Percentiles rank a stretch among this genome's conserved stretches.
Conservation (phyloP, 2,329 filamentous ascomycete genomes). For the Cladophialophora chaetospira region DNA sequence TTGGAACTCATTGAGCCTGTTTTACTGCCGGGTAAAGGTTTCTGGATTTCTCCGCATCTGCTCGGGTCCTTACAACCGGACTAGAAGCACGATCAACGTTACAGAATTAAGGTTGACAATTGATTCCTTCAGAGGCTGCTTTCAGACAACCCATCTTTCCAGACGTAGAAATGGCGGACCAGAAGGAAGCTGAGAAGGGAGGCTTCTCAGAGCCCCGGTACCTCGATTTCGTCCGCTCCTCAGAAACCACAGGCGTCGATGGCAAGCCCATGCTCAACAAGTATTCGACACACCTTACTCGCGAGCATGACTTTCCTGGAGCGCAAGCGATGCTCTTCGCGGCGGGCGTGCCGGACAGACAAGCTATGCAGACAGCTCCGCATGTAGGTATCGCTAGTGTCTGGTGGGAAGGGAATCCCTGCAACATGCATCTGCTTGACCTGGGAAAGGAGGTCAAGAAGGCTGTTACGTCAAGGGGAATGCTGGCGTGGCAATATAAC, state of each 20-base stretch:
- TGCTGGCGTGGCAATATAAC: constrained; percentile 95
- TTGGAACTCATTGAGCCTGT: not conserved
- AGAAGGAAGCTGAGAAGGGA: constrained; percentile 8
- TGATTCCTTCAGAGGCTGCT: no score
- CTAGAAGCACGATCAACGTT: no score
- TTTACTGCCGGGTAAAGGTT: not conserved
- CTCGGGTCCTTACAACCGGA: no score
- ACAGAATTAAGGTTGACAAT: no score
- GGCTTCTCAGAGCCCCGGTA: constrained; percentile 46
- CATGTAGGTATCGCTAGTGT: constrained; percentile 90
- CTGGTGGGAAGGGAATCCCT: constrained; percentile 98
- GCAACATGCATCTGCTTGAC: constrained; percentile 79
- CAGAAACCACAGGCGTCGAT: constrained; percentile 54
- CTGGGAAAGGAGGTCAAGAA: constrained; percentile 86
- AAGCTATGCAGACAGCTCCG: constrained; percentile 85
- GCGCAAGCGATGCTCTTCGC: constrained; percentile 97
- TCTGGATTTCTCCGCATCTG: not conserved
- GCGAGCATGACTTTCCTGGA: constrained; percentile 85
- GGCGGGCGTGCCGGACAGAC: constrained; percentile 78
- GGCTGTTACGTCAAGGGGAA: constrained; percentile 75
- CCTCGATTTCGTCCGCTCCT: constrained; percentile 59
- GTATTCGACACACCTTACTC: constrained; percentile 81
- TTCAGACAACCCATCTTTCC: not conserved
- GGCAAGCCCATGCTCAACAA: constrained; percentile 73
- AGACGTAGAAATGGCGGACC: not conserved